Evolutionary conservation across 2,329 filamentous ascomycete species (phyloP).

Genomic region (Fusarium sp.): DNA sequence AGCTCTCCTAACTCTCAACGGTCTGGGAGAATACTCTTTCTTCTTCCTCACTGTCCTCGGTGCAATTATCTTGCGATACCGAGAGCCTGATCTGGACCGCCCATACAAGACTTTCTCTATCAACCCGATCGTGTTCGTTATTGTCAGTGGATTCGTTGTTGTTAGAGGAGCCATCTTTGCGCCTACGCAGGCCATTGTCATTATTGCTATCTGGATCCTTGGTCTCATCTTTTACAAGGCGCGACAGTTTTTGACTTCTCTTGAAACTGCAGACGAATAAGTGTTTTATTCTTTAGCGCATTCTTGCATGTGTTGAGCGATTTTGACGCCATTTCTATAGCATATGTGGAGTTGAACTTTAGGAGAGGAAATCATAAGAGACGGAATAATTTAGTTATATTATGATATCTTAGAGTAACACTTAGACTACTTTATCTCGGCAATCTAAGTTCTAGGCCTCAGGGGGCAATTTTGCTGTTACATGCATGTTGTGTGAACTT

Average conservation of each 20-base stretch:
- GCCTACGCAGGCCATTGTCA: conserved; percentile 62
- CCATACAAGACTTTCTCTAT: conserved; percentile 66
- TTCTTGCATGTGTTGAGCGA: not conserved
- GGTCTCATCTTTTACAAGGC: conserved; percentile 58
- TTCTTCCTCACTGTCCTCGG: conserved; percentile 72
- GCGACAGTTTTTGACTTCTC: conserved; percentile 10
- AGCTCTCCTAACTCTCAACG: conserved; percentile 69
- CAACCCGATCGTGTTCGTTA: conserved; percentile 63
- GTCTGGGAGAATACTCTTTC: conserved; percentile 70
- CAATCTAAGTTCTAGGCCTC: too few species aligned
- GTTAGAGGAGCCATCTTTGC: conserved; percentile 69
- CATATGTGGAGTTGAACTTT: too few species aligned
- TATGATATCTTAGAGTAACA: too few species aligned
- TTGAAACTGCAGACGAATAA: not conserved
- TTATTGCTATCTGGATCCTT: conserved; percentile 62
- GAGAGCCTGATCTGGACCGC: conserved; percentile 64
- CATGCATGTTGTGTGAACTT: too few species aligned
- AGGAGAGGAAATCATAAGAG: too few species aligned
- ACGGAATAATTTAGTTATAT: too few species aligned
- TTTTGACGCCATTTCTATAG: too few species aligned
- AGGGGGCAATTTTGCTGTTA: too few species aligned
- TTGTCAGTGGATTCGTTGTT: conserved; percentile 70
- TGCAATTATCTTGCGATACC: conserved; percentile 65
- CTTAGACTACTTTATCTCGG: too few species aligned
- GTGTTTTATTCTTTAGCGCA: fast-evolving